Base-by-base conservation (phyloP, 2,329 filamentous ascomycete species). In the Alternaria consortialis region DNA sequence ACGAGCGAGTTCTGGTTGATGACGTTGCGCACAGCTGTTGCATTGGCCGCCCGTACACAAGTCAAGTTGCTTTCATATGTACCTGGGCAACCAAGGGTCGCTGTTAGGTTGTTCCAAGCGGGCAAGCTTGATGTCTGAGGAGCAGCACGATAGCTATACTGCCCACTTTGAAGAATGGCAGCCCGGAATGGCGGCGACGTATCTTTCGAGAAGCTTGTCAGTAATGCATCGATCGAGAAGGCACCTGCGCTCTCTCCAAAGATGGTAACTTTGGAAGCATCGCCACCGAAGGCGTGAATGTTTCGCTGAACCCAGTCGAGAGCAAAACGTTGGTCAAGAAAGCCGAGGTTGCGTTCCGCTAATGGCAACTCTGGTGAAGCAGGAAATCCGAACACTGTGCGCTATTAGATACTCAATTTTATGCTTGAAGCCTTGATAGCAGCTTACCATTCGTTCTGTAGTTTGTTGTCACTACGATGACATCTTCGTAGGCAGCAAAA, bases 271-370 rank as follows among this genome's bases (percentile, higher is more conserved):
- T 83, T 82, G 4, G 66, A 64, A 0, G 76, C 63, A 68, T 86
- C 78, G 5, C 85, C 85, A 1, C 83, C 82, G 56, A 87, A 86
- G 1, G 80, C 74, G 15, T 69, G 68, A 36, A 85, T 82, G 58
- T 85, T 83, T 29, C 81, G 79, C 54, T 80, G 77, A 2, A 83
- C 85, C 85, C 85, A 87, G 67, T 86, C 82, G 1, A 87, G 74
- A 4, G 84, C 85, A 20, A 81, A 69, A n/a, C 85, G 79, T 60
- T 86, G 85, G 54, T 87, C 85, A 77, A 84, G 85, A 70, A 86
- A 85, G 2, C 84, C 85, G 23, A 84, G 76, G 57, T 87, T 87
- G 1, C 61, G 65, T 20, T 62, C 65, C 12, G 64, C 54, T 9
- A 69, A 17, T 5, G 69, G 60, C 3, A 76, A 47, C 11, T 67